Conservation (phyloP, 2,329 filamentous ascomycete genomes). For the Fusarium goolgardi region DNA sequence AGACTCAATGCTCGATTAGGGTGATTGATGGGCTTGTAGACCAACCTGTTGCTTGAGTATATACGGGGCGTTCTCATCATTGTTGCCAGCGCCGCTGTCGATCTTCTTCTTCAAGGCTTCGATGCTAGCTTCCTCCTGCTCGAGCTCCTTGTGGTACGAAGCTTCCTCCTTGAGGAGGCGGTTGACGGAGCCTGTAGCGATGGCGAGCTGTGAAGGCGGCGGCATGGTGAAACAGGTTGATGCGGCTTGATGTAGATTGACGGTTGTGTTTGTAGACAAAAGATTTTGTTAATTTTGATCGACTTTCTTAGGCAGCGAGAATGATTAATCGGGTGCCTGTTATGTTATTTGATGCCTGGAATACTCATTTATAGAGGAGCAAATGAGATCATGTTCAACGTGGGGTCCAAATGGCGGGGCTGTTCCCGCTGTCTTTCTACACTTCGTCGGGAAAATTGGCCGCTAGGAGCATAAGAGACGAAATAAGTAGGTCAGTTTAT, state of each 20-base stretch:
- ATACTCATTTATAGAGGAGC: constrained; percentile 13
- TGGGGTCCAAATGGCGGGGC: constrained; percentile 48
- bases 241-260: neutral
- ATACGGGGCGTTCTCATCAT: constrained; percentile 78
- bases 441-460: too few species aligned
- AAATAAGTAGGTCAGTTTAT: too few species aligned
- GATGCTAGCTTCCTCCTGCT: constrained; percentile 78
- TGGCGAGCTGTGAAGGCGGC: constrained; percentile 78
- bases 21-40: constrained; percentile 37
- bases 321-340: constrained; percentile 38
- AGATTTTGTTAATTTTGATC: neutral
- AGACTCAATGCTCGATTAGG: constrained; percentile 13
- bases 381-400: constrained; percentile 48
- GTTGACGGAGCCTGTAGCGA: constrained; percentile 81
- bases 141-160: constrained; percentile 88
- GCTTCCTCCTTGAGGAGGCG: constrained; percentile 92
- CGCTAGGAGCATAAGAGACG: too few species aligned
- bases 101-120: constrained; percentile 73
- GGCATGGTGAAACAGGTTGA: constrained; percentile 67
- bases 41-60: constrained; percentile 86
- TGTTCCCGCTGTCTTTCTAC: constrained; percentile 5
- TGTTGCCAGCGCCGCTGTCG: constrained; percentile 60
- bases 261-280: neutral
- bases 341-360: constrained; percentile 34
- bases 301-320: constrained; percentile 6